Conservation (phyloP, 2,329 filamentous ascomycete genomes). For the Colletotrichum ledebouriae region DNA sequence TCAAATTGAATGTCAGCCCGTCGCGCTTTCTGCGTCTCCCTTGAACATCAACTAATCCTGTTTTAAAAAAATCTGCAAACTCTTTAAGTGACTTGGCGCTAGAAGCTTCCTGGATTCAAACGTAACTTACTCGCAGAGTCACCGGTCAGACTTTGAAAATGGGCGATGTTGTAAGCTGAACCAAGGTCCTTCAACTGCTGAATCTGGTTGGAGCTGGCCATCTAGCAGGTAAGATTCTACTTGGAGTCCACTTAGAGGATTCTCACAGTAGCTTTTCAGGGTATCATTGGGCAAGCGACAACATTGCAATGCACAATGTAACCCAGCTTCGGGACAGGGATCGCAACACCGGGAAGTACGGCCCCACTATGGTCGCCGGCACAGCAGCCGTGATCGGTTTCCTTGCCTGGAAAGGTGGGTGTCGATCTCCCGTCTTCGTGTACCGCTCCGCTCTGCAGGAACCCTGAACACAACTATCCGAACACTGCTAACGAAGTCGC, state of each 20-base stretch:
- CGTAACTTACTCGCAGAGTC: too few relatives aligned
- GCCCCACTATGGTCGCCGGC: slow-evolving; percentile 16
- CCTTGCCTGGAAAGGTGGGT: slow-evolving; percentile 27
- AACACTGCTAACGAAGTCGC: neutral
- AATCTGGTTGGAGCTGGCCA: neutral
- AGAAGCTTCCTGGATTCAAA: too few relatives aligned
- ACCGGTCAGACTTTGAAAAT: neutral
- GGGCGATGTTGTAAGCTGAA: neutral
- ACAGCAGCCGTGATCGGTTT: slow-evolving; percentile 2
- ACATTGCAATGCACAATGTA: slow-evolving; percentile 13
- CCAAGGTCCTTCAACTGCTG: neutral
- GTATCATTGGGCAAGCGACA: neutral
- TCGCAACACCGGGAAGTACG: slow-evolving; percentile 3
- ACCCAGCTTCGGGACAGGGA: neutral
- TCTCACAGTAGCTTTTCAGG: neutral
- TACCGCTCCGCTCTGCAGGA: neutral
- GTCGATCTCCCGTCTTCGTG: neutral
- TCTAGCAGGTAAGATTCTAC: neutral
- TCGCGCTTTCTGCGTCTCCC: neutral
- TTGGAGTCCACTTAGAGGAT: too few relatives aligned
- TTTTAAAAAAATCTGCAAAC: too few relatives aligned
- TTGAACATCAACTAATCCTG: too few relatives aligned
- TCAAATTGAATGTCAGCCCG: neutral
- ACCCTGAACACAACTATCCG: neutral
- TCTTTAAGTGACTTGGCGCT: too few relatives aligned